phyloP scores from a whole-genome alignment of 352 stramenopile species.

The Globisporangium nunn region DNA sequence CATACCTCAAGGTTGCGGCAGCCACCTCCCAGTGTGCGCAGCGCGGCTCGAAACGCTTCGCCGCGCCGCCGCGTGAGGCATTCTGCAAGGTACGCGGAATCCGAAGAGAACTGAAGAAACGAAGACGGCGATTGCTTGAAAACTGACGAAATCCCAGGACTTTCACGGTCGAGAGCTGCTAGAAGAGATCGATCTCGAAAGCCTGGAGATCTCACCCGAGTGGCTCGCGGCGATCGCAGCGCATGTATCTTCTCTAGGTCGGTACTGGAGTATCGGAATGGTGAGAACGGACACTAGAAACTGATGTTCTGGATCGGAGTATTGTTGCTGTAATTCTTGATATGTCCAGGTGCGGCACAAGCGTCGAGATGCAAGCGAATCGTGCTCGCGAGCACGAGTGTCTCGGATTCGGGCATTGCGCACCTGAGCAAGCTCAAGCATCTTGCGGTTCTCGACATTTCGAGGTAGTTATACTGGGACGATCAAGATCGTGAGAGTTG shows the following conservation, averaged over 20 bases:
- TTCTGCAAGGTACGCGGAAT: slow-evolving; percentile 25
- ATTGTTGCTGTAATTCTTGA: not conserved
- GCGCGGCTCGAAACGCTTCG: slow-evolving; percentile 15
- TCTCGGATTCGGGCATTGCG: slow-evolving; percentile 20
- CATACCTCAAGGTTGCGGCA: not conserved
- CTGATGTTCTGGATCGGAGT: not conserved
- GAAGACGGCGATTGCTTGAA: not conserved
- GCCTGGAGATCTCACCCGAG: slow-evolving; percentile 21
- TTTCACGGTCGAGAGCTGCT: slow-evolving; percentile 15
- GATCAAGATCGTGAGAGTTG: not conserved
- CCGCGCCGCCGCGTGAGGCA: slow-evolving; percentile 16
- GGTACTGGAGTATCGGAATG: not conserved
- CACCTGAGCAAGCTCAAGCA: slow-evolving; percentile 22
- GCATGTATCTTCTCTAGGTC: slow-evolving; percentile 10
- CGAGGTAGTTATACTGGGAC: slow-evolving; percentile 4
- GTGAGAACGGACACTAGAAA: too few relatives aligned
- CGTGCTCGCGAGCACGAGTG: slow-evolving; percentile 19
- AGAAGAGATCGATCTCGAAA: slow-evolving; percentile 19
- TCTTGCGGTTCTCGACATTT: slow-evolving; percentile 23
- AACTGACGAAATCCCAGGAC: slow-evolving; percentile 11
- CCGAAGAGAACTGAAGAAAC: not conserved
- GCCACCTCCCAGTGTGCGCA: not conserved
- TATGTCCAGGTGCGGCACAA: not conserved
- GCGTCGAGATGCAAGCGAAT: slow-evolving; percentile 11
- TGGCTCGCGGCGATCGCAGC: slow-evolving; percentile 23